A percentile compares a stretch with the other conserved stretches of the same genome.
Conservation (phyloP, 2,329 filamentous ascomycete genomes). For the Emericellopsis atlantica region DNA sequence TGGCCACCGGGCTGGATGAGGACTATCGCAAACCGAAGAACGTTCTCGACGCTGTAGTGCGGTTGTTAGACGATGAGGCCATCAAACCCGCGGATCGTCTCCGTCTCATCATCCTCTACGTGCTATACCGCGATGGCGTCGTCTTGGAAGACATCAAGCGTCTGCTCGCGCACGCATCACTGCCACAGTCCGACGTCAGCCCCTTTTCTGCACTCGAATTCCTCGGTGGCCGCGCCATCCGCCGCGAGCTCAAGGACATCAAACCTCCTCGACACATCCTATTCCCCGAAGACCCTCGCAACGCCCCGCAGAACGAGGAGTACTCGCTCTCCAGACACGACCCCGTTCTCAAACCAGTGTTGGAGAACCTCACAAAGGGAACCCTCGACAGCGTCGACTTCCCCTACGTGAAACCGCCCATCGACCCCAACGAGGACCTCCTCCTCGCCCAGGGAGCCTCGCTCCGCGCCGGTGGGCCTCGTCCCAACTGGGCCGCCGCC, state of each 20-base stretch:
- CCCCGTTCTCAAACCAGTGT: constrained; percentile 66
- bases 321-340: constrained; percentile 81
- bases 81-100: constrained; percentile 63
- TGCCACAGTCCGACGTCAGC: constrained; percentile 62
- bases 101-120: constrained; percentile 73
- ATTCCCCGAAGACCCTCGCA: constrained; percentile 55
- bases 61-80: constrained; percentile 75
- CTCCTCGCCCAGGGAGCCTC: constrained; percentile 53
- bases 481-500: constrained; percentile 89
- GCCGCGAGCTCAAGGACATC: constrained; percentile 57
- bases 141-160: constrained; percentile 74
- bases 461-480: constrained; percentile 61
- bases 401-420: constrained; percentile 60
- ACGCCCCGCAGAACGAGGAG: constrained; percentile 52
- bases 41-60: constrained; percentile 70
- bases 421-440: constrained; percentile 48
- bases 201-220: constrained; percentile 68
- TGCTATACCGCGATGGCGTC: constrained; percentile 77
- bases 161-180: constrained; percentile 67
- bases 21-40: constrained; percentile 87
- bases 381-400: constrained; percentile 54
- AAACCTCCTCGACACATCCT: constrained; percentile 52
- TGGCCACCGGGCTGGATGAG: constrained; percentile 88
- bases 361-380: constrained; percentile 61
- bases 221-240: constrained; percentile 62